Evolutionary conservation across 768 basidiomycete species (phyloP), one percentile per base, ranked within the genome.

Genomic region (Galerina marginata): DNA sequence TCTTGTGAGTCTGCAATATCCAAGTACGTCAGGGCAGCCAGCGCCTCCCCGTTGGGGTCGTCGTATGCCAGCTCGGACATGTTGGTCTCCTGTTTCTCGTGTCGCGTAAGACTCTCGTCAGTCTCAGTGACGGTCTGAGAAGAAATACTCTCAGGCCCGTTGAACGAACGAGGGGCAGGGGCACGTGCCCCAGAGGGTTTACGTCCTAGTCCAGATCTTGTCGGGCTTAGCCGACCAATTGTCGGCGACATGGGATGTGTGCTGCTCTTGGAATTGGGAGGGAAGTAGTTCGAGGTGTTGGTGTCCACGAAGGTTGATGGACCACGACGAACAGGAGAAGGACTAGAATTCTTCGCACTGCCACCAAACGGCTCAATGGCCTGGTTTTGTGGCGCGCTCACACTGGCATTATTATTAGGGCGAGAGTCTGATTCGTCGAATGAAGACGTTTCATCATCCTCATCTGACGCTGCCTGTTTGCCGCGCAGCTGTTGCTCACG

Each of bases 131-230:
- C 61, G 42, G 67, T 65, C 45, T 65, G 66, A 53, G 75, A 76
- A 58, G 80, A 75, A 72, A 77, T 72, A 68, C 75, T 71, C 46
- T 75, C 75, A 61, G 76, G 74, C 68, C 74, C 72, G 72, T 74
- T 79, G 75, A 72, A 80, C 72, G 77, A 62, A 70, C 67, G 53
- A 69, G 74, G 75, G 66, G 82, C 81, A 58, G 79, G 84, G 49
- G 88, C 91, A 87, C 91, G 91, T 87, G 91, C 91, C 50, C 91
- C 91, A 36, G 90, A 88, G 20, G 91, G 91, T 68, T 90, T 91
- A 74, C 90, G 87, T 75, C 88, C 87, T 48, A 80, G 69, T 54
- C 66, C 78, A 68, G 73, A 75, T 66, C 81, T 76, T 60, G 74
- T 72, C 67, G 74, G 73, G 61, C 65, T 79, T 67, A 64, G 62